These are phyloP conservation scores for Aureobasidium mangrovei DNA, from an alignment of 2,329 filamentous ascomycete species.

Conservation along the genomic window DNA sequence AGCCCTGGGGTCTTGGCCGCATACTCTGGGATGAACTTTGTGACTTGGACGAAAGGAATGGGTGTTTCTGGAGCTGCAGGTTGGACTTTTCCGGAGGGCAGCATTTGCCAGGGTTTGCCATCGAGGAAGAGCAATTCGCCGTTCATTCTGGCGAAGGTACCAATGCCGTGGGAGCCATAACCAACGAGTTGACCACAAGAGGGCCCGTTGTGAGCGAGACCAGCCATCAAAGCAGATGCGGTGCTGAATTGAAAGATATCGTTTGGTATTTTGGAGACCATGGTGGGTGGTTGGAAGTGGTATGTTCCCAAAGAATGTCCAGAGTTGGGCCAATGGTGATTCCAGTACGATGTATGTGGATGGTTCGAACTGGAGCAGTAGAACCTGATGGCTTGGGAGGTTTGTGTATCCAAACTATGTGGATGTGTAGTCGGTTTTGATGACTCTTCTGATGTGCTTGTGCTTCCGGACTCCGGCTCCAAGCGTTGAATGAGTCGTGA, in stretches of 20 bases:
- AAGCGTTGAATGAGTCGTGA: constrained; percentile 9
- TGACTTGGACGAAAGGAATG: constrained; percentile 35
- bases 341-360: too few relatives aligned
- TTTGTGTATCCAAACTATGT: background rate
- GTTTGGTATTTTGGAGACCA: constrained; percentile 35
- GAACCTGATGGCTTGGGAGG: background rate
- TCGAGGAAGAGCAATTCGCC: constrained; percentile 30
- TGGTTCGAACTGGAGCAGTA: background rate
- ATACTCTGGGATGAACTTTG: constrained; percentile 31
- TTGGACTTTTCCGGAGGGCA: constrained; percentile 25
- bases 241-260: constrained; percentile 39
- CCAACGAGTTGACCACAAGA: constrained; percentile 30
- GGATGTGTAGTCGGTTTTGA: background rate
- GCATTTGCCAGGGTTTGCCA: constrained; percentile 26
- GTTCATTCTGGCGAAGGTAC: constrained; percentile 30
- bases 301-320: background rate
- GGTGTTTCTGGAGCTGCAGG: constrained; percentile 27
- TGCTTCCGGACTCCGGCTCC: constrained; percentile 5
- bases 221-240: constrained; percentile 28
- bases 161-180: constrained; percentile 36
- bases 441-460: constrained; percentile 2
- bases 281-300: constrained; percentile 16
- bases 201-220: constrained; percentile 29
- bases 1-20: constrained; percentile 21
- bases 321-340: too few relatives aligned